Evolutionary conservation across 164 flowering plant genomes (phyloP).

Genomic region (Berberis vulgaris): DNA sequence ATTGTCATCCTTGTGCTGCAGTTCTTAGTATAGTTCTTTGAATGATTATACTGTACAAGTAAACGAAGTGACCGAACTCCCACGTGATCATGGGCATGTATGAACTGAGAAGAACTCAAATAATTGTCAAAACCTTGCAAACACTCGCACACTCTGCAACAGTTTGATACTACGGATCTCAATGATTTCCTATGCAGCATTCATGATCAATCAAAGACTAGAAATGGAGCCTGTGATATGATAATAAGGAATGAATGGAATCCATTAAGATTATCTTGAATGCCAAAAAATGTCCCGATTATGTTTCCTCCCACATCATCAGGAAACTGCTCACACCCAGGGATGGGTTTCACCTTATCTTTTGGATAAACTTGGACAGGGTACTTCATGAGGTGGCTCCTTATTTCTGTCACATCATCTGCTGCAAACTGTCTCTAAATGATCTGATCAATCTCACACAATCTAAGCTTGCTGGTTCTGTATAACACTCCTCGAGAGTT

Average conservation of each 20-base stretch:
- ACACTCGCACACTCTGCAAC: no score
- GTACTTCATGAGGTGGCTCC: slow-evolving; percentile 80
- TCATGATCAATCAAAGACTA: no score
- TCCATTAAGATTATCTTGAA: slow-evolving; percentile 71
- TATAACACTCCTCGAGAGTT: slow-evolving; percentile 52
- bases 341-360: slow-evolving; percentile 76
- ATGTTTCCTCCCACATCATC: slow-evolving; percentile 78
- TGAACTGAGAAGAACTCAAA: no score
- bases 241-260: not conserved
- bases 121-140: no score
- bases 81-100: no score
- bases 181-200: no score
- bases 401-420: slow-evolving; percentile 64
- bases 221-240: not conserved
- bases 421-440: slow-evolving; percentile 69
- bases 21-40: no score
- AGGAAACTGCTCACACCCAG: slow-evolving; percentile 65
- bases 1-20: no score
- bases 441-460: slow-evolving; percentile 62
- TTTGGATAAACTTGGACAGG: slow-evolving; percentile 74
- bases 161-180: no score
- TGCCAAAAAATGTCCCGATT: slow-evolving; percentile 60
- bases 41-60: no score
- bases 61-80: no score
- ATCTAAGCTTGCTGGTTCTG: slow-evolving; percentile 61